These are phyloP conservation scores for Globisporangium emineosum DNA, from an alignment of 352 stramenopile species.

Conservation along the genomic window DNA sequence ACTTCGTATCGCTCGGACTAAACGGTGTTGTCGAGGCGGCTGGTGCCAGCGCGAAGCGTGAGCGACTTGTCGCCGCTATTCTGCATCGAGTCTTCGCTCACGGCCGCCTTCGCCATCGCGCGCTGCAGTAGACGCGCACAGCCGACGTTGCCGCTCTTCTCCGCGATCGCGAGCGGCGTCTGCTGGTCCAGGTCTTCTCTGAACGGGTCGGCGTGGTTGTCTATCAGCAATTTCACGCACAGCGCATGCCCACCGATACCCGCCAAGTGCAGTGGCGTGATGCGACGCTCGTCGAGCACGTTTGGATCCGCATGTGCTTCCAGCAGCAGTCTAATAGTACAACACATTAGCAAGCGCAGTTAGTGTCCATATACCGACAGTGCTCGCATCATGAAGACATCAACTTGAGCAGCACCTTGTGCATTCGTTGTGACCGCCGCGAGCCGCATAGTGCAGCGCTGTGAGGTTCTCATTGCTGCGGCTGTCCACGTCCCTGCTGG, in stretches of 20 bases:
- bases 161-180: slow-evolving; percentile 58
- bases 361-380: not conserved
- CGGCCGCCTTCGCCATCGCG: slow-evolving; percentile 68
- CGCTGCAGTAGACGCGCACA: slow-evolving; percentile 71
- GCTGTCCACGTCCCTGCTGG: slow-evolving; percentile 57
- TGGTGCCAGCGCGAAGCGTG: slow-evolving; percentile 56
- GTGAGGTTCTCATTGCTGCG: slow-evolving; percentile 76
- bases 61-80: slow-evolving; percentile 34
- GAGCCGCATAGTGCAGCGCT: slow-evolving; percentile 72
- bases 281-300: slow-evolving; percentile 62
- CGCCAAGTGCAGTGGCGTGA: slow-evolving; percentile 75
- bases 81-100: slow-evolving; percentile 37
- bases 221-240: slow-evolving; percentile 77
- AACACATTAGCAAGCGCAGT: not conserved
- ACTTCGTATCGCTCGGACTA: slow-evolving; percentile 26
- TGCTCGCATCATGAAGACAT: not conserved
- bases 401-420: slow-evolving; percentile 27
- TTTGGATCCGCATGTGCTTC: slow-evolving; percentile 63
- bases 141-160: slow-evolving; percentile 75
- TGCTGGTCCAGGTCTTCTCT: slow-evolving; percentile 77
- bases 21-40: slow-evolving; percentile 67
- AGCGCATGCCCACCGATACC: slow-evolving; percentile 69
- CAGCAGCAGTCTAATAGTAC: slow-evolving; percentile 39
- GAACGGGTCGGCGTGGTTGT: slow-evolving; percentile 79
- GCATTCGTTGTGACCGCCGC: slow-evolving; percentile 79